Evolutionary conservation across 176 grass and related monocot species (phyloP).

Genomic region (Thinopyrum elongatum): DNA sequence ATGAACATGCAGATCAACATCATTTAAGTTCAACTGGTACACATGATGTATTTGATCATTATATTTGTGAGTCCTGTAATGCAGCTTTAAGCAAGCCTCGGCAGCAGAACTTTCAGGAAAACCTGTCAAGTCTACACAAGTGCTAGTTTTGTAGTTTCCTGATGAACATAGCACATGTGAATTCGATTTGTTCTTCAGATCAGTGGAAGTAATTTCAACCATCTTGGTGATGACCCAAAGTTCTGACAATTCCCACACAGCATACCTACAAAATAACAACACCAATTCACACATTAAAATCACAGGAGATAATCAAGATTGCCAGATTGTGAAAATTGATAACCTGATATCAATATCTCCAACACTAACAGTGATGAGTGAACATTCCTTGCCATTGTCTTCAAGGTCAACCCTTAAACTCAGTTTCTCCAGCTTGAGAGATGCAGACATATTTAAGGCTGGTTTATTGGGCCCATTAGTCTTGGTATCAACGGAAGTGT

Average conservation of each 20-base stretch:
- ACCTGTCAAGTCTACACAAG: slow-evolving; percentile 7
- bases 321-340: slow-evolving; percentile 25
- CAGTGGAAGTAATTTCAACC: slow-evolving; percentile 52
- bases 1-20: slow-evolving; percentile 82
- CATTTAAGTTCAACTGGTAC: slow-evolving; percentile 43
- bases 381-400: slow-evolving; percentile 44
- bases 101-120: slow-evolving; percentile 30
- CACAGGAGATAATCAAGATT: slow-evolving; percentile 19
- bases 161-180: slow-evolving; percentile 50
- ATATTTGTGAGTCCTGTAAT: slow-evolving; percentile 54
- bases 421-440: slow-evolving; percentile 60
- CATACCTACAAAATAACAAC: slow-evolving; percentile 62
- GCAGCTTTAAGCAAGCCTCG: slow-evolving; percentile 61
- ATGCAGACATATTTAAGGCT: slow-evolving; percentile 45
- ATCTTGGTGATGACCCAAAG: slow-evolving; percentile 49
- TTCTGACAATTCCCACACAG: slow-evolving; percentile 51
- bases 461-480: slow-evolving; percentile 27
- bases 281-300: slow-evolving; percentile 7
- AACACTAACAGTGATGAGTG: slow-evolving; percentile 47
- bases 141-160: slow-evolving; percentile 41
- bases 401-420: slow-evolving; percentile 65
- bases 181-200: slow-evolving; percentile 43
- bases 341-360: slow-evolving; percentile 62
- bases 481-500: slow-evolving; percentile 30
- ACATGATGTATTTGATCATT: slow-evolving; percentile 44